Evolutionary conservation across 2,329 filamentous ascomycete species (phyloP).

Genomic region (Xylaria multiplex): DNA sequence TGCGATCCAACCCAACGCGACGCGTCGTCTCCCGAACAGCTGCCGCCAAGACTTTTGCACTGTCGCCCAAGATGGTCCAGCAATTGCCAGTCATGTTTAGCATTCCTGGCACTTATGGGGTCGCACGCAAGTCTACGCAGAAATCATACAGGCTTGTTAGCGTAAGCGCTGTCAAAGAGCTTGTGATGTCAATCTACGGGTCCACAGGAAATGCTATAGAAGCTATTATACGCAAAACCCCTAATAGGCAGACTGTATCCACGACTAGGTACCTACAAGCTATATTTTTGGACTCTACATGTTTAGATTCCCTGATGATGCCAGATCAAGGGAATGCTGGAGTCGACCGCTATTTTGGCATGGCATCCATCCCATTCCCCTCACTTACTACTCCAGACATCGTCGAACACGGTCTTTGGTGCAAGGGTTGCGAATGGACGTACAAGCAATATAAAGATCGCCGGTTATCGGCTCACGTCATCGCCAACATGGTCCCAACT

Average conservation of each 20-base stretch:
- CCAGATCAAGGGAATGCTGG: slow-evolving; percentile 14
- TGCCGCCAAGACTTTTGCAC: slow-evolving; percentile 21
- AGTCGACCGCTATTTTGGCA: slow-evolving; percentile 25
- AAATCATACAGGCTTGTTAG: slow-evolving; percentile 26
- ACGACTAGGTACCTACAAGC: slow-evolving; percentile 23
- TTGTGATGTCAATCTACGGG: slow-evolving; percentile 21
- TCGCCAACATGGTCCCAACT: slow-evolving; percentile 25
- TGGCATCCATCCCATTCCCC: slow-evolving; percentile 30
- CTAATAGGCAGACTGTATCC: neutral
- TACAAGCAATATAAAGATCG: slow-evolving; percentile 15
- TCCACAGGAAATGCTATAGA: slow-evolving; percentile 21
- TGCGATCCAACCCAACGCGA: slow-evolving; percentile 23
- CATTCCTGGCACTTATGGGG: slow-evolving; percentile 26
- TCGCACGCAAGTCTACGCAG: slow-evolving; percentile 10
- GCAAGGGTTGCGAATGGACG: slow-evolving; percentile 27
- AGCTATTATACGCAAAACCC: slow-evolving; percentile 19
- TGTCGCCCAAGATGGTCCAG: slow-evolving; percentile 24
- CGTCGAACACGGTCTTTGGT: slow-evolving; percentile 28
- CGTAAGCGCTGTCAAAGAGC: slow-evolving; percentile 20
- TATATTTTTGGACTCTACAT: slow-evolving; percentile 25
- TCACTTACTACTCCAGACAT: slow-evolving; percentile 21
- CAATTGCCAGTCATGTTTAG: slow-evolving; percentile 27
- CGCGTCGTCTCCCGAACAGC: slow-evolving; percentile 18
- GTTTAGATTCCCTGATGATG: slow-evolving; percentile 24
- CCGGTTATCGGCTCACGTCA: slow-evolving; percentile 5